A percentile compares a stretch with the other conserved stretches of the same genome.
Conservation (phyloP, 352 stramenopile genomes). For the Globisporangium alternatum region DNA sequence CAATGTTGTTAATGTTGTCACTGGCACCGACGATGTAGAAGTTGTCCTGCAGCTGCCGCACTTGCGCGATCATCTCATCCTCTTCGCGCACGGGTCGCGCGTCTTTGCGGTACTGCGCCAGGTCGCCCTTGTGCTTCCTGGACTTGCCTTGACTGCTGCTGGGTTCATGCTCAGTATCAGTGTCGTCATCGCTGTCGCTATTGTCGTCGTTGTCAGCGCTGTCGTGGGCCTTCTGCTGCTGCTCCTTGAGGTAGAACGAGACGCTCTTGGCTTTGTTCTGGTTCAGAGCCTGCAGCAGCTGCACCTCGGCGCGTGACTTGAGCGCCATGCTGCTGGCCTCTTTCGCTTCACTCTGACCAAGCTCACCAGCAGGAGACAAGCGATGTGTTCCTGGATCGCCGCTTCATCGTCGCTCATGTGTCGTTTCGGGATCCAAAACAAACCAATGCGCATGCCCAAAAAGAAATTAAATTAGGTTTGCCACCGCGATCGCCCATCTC, state of each 20-base stretch:
- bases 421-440: too few relatives aligned
- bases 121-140: not conserved
- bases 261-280: conserved; percentile 43
- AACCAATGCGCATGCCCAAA: too few relatives aligned
- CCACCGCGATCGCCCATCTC: too few relatives aligned
- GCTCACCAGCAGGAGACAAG: too few relatives aligned
- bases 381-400: too few relatives aligned
- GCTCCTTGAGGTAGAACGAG: conserved; percentile 38
- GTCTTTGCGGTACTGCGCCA: conserved; percentile 20
- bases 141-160: not conserved
- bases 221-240: conserved; percentile 36
- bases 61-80: conserved; percentile 43
- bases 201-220: conserved; percentile 16
- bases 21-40: conserved; percentile 23
- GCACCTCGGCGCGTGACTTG: conserved; percentile 51
- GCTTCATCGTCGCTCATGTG: too few relatives aligned
- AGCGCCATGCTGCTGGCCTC: conserved; percentile 22
- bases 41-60: conserved; percentile 53
- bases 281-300: conserved; percentile 44
- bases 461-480: too few relatives aligned
- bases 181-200: not conserved
- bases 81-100: conserved; percentile 20
- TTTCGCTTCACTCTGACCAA: too few relatives aligned
- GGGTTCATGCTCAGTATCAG: conserved; percentile 9
- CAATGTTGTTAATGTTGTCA: conserved; percentile 4